Evolutionary conservation across 257 asterid species (phyloP).

Genomic region (Cruciata laevipes): DNA sequence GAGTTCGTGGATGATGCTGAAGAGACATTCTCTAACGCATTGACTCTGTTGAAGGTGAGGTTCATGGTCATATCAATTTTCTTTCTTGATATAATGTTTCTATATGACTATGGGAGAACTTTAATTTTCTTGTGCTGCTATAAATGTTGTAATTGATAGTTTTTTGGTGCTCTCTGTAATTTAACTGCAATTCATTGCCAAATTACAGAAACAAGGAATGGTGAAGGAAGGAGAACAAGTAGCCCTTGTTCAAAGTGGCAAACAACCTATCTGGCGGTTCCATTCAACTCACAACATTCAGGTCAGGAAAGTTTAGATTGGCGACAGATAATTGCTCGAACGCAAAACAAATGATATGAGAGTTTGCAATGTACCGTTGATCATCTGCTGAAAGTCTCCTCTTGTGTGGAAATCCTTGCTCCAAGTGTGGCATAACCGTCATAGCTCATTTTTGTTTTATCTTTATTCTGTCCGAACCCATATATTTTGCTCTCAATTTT

Average conservation of each 20-base stretch:
- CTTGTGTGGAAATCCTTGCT: background rate
- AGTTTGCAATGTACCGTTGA: background rate
- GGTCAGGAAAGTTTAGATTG: slow-evolving; percentile 65
- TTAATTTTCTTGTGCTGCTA: background rate
- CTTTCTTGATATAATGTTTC: background rate
- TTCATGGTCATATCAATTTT: slow-evolving; percentile 4
- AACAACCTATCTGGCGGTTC: slow-evolving; percentile 68
- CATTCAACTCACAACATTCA: slow-evolving; percentile 91
- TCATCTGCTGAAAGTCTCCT: background rate
- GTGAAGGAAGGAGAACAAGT: slow-evolving; percentile 88
- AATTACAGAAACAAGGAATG: slow-evolving; percentile 70
- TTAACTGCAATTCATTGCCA: background rate
- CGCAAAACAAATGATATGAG: background rate
- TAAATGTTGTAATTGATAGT: too few species aligned
- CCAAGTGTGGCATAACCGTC: background rate
- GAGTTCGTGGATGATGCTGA: slow-evolving; percentile 82
- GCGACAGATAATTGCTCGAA: slow-evolving; percentile 1
- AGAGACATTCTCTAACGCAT: slow-evolving; percentile 65
- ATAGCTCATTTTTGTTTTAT: background rate
- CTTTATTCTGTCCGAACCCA: background rate
- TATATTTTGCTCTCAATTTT: background rate
- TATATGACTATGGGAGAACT: too few species aligned
- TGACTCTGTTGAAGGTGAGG: slow-evolving; percentile 59
- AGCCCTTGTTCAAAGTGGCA: slow-evolving; percentile 94
- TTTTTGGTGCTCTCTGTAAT: background rate